Evolutionary conservation across 176 grass and related monocot genomes (phyloP).

Genomic region (Avena insularis): DNA sequence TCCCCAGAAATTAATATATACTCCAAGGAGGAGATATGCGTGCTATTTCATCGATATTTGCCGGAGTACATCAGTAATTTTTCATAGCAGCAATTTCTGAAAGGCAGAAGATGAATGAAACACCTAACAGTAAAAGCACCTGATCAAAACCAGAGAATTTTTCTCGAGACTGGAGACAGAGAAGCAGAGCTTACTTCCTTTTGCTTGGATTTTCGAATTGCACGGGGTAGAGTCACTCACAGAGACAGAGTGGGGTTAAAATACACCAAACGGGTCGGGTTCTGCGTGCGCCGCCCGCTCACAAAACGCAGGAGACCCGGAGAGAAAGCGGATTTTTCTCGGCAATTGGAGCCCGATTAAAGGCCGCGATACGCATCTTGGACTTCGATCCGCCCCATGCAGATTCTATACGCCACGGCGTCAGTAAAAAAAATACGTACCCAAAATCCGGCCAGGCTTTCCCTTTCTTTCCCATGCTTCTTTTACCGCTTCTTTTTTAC

Average conservation of each 20-base stretch:
- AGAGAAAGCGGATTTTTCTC: conserved; percentile 65
- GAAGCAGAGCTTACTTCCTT: not conserved
- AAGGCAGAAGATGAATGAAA: too few relatives aligned
- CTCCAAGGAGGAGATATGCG: too few relatives aligned
- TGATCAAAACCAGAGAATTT: conserved; percentile 19
- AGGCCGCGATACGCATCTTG: conserved; percentile 42
- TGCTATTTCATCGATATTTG: too few relatives aligned
- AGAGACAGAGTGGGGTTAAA: not conserved
- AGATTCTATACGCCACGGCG: conserved; percentile 13
- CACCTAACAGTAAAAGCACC: not conserved
- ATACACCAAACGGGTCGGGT: conserved; percentile 25
- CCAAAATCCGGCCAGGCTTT: conserved; percentile 39
- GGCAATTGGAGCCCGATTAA: conserved; percentile 68
- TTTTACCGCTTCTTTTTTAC: conserved; percentile 24
- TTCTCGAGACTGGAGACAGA: conserved; percentile 40
- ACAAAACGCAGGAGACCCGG: conserved; percentile 30
- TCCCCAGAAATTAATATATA: not conserved
- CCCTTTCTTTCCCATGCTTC: conserved; percentile 10
- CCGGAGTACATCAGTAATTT: not conserved
- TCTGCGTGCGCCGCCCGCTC: not conserved
- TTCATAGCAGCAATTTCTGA: not conserved
- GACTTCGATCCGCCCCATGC: conserved; percentile 30
- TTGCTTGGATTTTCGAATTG: conserved; percentile 24
- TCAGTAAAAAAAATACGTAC: not conserved
- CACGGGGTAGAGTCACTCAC: not conserved